Conservation (phyloP, 176 grass and related monocot genomes). For the Zea luxurians region DNA sequence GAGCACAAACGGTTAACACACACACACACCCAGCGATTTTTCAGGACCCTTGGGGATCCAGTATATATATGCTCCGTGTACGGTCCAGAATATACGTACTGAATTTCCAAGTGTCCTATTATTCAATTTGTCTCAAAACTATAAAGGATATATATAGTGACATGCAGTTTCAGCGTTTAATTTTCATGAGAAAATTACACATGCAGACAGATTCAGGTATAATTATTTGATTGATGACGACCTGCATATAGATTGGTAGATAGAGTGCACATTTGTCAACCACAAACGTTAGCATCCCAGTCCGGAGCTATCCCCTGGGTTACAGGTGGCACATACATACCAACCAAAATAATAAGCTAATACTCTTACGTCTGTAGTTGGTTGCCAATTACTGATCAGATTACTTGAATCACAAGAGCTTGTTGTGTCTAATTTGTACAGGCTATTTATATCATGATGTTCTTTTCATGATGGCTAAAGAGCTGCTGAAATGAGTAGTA, state of each 20-base stretch:
- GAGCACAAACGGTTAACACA: background rate
- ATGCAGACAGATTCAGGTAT: background rate
- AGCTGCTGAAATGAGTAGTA: background rate
- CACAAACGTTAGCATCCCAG: background rate
- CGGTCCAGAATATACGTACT: background rate
- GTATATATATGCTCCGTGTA: background rate
- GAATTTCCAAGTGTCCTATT: background rate
- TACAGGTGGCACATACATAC: background rate
- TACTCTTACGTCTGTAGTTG: background rate
- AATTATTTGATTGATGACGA: background rate
- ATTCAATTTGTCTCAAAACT: background rate
- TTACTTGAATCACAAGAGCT: background rate
- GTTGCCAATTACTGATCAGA: background rate
- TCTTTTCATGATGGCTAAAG: slow-evolving; percentile 10
- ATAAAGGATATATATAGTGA: background rate
- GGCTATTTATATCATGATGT: background rate
- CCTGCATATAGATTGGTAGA: background rate
- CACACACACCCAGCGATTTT: background rate
- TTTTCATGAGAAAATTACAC: background rate
- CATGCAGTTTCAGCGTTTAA: too few relatives aligned
- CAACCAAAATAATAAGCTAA: background rate
- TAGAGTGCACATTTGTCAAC: background rate
- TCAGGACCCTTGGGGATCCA: background rate
- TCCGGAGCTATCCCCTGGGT: background rate
- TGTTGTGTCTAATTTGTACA: background rate